Base-by-base conservation (phyloP, 2,329 filamentous ascomycete genomes). In the Aureobasidium zeae region DNA sequence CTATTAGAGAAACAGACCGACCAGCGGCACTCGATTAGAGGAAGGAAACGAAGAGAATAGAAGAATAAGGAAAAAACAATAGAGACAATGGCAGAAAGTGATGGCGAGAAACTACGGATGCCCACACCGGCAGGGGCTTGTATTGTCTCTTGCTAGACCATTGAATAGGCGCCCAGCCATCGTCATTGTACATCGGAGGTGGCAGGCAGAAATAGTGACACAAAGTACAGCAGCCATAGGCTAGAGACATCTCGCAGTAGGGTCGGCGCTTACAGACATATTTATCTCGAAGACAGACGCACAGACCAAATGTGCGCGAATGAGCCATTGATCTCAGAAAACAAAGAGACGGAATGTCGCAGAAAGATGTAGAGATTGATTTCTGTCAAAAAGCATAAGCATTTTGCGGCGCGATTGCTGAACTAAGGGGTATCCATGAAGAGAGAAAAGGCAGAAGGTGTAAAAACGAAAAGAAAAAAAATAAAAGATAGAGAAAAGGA, bases 201-300 rank as follows among this genome's bases (percentile, higher is more conserved):
- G 39, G 39, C 30, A 34, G 39, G 36, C 22, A n/a, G n/a, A 30
- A 7, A 28, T 34, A 8, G 22, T 15, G 25, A 21, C 39, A 21
- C 39, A 21, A 33, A 34, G 39, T 30, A 30, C 39, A 29, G 8
- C 29, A 28, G 39, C 15, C 21, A 19, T 34, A 25, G 29, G 39
- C 20, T 28, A 43, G 30, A 43, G 30, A 43, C 39, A 34, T 43
- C 16, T 43, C 34, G 39, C 39, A 43, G 39, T 15, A 43, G 24
- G 26, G 39, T 26, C 29, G 39, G 39, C 39, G 39, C 39, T 43
- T 43, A 43, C 28, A 13, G 28, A 41, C 37, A 10, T n/a, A n/a
- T n/a, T n/a, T n/a, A 41, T 13, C 13, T 41, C 19, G 15, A 32
- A 41, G 28, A 41, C 37, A 25, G 12, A 19, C n/a, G 37, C 37